Percentiles rank a stretch among this genome's conserved stretches.
phyloP scores from a whole-genome alignment of 805 yeast genomes.

The Teunomyces kruisii region DNA sequence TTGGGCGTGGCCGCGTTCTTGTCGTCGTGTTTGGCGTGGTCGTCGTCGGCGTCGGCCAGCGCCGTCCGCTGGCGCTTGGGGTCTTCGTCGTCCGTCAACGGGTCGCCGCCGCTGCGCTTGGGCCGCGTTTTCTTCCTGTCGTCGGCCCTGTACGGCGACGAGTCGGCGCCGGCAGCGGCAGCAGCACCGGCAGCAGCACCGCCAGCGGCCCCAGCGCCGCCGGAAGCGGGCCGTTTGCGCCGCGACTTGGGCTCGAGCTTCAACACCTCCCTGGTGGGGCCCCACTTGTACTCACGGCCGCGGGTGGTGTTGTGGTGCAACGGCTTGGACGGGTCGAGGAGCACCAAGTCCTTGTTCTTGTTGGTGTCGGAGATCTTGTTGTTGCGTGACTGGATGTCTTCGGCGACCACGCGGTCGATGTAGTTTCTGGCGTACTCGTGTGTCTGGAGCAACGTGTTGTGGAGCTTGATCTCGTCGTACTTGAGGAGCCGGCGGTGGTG shows the following conservation, averaged over 20 bases:
- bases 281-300: conserved; percentile 29
- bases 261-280: conserved; percentile 23
- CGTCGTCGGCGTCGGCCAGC: conserved; percentile 14
- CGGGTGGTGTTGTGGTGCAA: conserved; percentile 23
- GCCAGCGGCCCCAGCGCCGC: no score
- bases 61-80: conserved; percentile 11
- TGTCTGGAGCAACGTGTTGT: conserved; percentile 16
- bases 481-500: conserved; percentile 11
- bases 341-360: conserved; percentile 20
- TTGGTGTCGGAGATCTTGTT: conserved; percentile 18
- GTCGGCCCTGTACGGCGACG: conserved; percentile 6
- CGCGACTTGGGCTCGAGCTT: conserved; percentile 14
- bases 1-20: conserved; percentile 21
- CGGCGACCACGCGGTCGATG: conserved; percentile 36
- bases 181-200: no score
- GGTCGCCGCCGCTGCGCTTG: conserved; percentile 10
- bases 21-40: conserved; percentile 7
- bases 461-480: conserved; percentile 14
- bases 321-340: conserved; percentile 14
- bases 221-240: conserved; percentile 8
- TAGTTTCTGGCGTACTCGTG: conserved; percentile 28
- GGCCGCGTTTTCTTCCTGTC: conserved; percentile 12
- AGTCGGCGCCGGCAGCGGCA: conserved; percentile 1
- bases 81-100: neutral
- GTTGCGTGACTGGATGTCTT: conserved; percentile 29